Evolutionary conservation across 345 rosid genomes (phyloP).

Genomic region (Turritis glabra): DNA sequence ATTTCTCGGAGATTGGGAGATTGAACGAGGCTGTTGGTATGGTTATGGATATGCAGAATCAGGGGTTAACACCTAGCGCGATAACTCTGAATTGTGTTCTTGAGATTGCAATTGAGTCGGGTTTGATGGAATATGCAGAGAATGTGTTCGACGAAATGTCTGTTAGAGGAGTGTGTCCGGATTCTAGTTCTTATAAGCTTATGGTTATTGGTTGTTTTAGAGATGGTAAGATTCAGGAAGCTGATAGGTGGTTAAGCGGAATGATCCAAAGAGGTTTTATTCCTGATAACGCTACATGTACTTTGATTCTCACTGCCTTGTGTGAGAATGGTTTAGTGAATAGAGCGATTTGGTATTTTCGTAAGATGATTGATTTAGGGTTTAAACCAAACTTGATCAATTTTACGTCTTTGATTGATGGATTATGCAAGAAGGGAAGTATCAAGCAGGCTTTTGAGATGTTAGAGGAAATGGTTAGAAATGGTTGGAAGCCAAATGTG

Average conservation of each 20-base stretch:
- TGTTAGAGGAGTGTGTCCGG: slow-evolving; percentile 62
- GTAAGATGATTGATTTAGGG: slow-evolving; percentile 61
- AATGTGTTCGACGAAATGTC: slow-evolving; percentile 78
- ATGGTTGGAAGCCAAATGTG: slow-evolving; percentile 82
- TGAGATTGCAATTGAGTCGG: slow-evolving; percentile 47
- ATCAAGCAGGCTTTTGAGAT: slow-evolving; percentile 84
- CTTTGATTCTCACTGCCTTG: slow-evolving; percentile 55
- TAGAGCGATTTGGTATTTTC: slow-evolving; percentile 68
- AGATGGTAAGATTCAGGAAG: slow-evolving; percentile 58
- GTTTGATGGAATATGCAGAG: slow-evolving; percentile 59
- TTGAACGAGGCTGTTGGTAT: slow-evolving; percentile 63
- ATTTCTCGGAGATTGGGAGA: slow-evolving; percentile 74
- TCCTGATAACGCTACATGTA: slow-evolving; percentile 73
- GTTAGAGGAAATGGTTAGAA: slow-evolving; percentile 82
- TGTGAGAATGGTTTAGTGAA: slow-evolving; percentile 61
- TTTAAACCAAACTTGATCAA: slow-evolving; percentile 77
- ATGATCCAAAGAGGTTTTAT: slow-evolving; percentile 65
- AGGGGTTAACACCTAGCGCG: slow-evolving; percentile 55
- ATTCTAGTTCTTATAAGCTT: slow-evolving; percentile 55
- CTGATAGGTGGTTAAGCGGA: slow-evolving; percentile 66
- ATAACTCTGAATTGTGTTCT: slow-evolving; percentile 53
- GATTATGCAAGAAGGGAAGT: slow-evolving; percentile 76
- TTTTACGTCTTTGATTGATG: slow-evolving; percentile 74
- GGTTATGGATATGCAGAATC: slow-evolving; percentile 75
- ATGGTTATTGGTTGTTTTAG: slow-evolving; percentile 67